Evolutionary conservation across 2,329 filamentous ascomycete species (phyloP), one percentile per base, ranked within the genome.

Genomic region (Calonectria montana): DNA sequence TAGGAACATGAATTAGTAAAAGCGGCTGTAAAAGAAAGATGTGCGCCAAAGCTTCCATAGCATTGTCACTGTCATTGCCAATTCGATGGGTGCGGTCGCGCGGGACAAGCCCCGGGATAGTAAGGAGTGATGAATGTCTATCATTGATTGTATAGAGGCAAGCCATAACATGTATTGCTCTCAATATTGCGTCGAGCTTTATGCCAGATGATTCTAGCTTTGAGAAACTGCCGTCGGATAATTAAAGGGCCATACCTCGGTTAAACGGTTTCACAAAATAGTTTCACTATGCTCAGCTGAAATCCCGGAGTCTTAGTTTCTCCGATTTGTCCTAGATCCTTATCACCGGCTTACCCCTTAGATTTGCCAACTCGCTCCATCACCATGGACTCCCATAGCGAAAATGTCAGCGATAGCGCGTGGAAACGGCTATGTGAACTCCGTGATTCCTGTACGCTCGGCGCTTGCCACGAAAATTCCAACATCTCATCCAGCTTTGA

Each of bases 321-420:
- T 53, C 48, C 48, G 25, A n/a, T 10, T 15, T 18, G 13, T 53
- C 27, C 15, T 29, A 53, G 25, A 7, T 31, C 25, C 25, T 53
- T 53, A 18, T 31, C 25, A 16, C 18, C 48, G 16, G 18, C 9
- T 53, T 53, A 53, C 48, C 48, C 48, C 48, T 29, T 25, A 53
- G 25, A 27, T 13, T 31, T 13, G 12, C 31, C 92, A 75, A 82
- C 16, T 10, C 9, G n/a, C n/a, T 57, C 53, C 21, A 35, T 21
- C n/a, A 57, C 23, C 29, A 57, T 57, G 53, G 53, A 57, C 10
- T 21, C 29, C 2, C 16, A 18, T 4, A 6, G 4, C 31, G 8
- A 57, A 39, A n/a, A 57, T n/a, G 18, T 10, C 29, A 29, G 15
- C 31, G 6, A 12, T 21, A 13, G 23, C 53, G 12, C 35, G 29